phyloP scores from a whole-genome alignment of 2,329 filamentous ascomycete genomes.

The Fusarium sp. region DNA sequence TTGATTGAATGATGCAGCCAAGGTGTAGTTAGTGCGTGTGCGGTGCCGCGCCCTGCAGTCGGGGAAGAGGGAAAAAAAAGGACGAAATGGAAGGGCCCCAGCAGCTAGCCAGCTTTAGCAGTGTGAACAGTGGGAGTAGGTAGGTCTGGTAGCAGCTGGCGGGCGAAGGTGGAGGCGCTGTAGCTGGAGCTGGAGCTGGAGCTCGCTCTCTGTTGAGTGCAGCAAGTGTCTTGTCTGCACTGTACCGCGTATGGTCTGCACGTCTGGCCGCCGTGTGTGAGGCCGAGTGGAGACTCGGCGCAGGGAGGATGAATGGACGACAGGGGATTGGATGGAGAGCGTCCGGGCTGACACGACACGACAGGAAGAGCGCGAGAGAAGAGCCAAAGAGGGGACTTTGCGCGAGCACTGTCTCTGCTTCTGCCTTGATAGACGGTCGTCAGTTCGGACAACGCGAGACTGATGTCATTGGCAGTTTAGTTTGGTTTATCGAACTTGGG shows the following conservation, averaged over 20 bases:
- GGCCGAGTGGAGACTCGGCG: slow-evolving; percentile 43
- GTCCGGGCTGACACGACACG: slow-evolving; percentile 52
- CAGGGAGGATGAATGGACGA: slow-evolving; percentile 44
- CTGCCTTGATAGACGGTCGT: slow-evolving; percentile 17
- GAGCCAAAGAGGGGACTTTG: slow-evolving; percentile 22
- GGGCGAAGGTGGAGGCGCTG: slow-evolving; percentile 31
- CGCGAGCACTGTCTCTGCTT: slow-evolving; percentile 31
- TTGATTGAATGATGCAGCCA: slow-evolving; percentile 47
- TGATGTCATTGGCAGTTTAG: slow-evolving; percentile 23
- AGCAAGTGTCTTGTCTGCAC: not conserved
- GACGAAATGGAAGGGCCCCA: slow-evolving; percentile 1
- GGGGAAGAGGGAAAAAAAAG: slow-evolving; percentile 9
- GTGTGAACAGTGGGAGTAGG: slow-evolving; percentile 6
- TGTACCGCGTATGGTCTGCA: slow-evolving; percentile 18
- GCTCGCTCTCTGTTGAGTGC: slow-evolving; percentile 1
- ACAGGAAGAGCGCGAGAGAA: slow-evolving; percentile 16
- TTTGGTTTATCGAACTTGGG: not conserved
- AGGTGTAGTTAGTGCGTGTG: slow-evolving; percentile 32
- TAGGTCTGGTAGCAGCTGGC: slow-evolving; percentile 35
- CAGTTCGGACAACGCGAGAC: slow-evolving; percentile 29
- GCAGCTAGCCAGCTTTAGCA: slow-evolving; percentile 13
- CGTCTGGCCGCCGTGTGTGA: slow-evolving; percentile 39
- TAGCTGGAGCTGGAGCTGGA: slow-evolving; percentile 4
- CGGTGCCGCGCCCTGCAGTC: slow-evolving; percentile 6
- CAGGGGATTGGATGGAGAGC: slow-evolving; percentile 51